Base-by-base conservation (phyloP, 202 grass and related monocot genomes). In the Setaria viridis region DNA sequence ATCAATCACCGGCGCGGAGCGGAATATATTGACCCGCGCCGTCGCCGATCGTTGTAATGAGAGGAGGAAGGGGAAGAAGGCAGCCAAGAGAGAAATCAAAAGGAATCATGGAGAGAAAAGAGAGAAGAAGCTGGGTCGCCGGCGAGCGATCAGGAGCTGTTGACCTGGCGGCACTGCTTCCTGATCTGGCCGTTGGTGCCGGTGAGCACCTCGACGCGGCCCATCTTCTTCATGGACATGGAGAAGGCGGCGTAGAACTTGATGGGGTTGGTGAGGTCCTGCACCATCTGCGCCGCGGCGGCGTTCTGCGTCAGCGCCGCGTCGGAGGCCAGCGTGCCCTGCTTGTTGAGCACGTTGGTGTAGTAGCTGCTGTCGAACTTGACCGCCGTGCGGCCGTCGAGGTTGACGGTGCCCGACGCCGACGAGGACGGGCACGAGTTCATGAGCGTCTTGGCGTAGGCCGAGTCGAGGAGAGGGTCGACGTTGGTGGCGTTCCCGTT, bases 171-270 rank as follows among this genome's bases (percentile, higher is more conserved):
- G 69, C 92, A 94, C 71, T 91, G 88, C 68, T 85, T 88, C 89
- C 92, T 89, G 70, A 97, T 97, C 82, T 94, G 70, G 0, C 90
- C 88, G 1, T 76, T 84, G 25, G 62, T 63, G 9, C 82, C 71
- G 0, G 88, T 90, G 53, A 94, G 92, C 65, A 92, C 92, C 21
- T 75, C 75, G n/a, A 97, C 71, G 25, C 78, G 78, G 0, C 92
- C 92, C 95, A 94, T 97, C 88, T 87, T 91, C 81, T 91, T 97
- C 82, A 97, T 97, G 30, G 95, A 93, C 79, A 93, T 91, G 81
- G 89, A 82, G 75, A 97, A 97, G 0, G 92, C 92, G 4, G 89
- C 80, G 37, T 94, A 93, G 82, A 97, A 97, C 45, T 89, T 88
- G 70, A 50, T 65, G 0, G 69, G 66, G 82, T 89, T 80, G 20